phyloP scores from a whole-genome alignment of 2,329 filamentous ascomycete genomes.

The Xylaria sp. region DNA sequence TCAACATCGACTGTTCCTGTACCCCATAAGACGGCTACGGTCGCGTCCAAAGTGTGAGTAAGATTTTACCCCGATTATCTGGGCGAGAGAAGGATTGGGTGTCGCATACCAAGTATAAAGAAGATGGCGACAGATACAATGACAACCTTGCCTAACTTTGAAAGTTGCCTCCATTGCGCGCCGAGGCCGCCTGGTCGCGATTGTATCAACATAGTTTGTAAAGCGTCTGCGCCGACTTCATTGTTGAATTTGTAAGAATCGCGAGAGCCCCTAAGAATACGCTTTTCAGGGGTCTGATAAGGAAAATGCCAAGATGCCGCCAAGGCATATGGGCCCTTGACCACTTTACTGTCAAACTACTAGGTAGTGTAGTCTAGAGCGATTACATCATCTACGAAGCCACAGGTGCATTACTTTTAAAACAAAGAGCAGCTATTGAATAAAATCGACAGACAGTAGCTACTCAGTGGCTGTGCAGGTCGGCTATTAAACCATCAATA shows the following conservation, averaged over 20 bases:
- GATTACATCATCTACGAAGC: neutral
- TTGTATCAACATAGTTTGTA: conserved; percentile 28
- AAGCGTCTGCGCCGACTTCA: neutral
- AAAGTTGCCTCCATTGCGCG: conserved; percentile 34
- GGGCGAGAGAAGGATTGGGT: neutral
- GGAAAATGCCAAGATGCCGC: conserved; percentile 17
- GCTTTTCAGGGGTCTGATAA: conserved; percentile 7
- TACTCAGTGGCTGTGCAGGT: too few relatives aligned
- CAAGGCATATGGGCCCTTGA: neutral
- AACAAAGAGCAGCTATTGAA: too few relatives aligned
- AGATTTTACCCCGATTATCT: neutral
- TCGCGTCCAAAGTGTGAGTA: conserved; percentile 16
- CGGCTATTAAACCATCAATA: too few relatives aligned
- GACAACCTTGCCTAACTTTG: conserved; percentile 26
- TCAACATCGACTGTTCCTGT: conserved; percentile 38
- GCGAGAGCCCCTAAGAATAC: neutral
- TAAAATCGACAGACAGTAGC: too few relatives aligned
- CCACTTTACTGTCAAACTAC: neutral
- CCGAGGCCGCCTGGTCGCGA: conserved; percentile 30
- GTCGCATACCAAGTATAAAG: conserved; percentile 35
- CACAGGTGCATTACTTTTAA: too few relatives aligned
- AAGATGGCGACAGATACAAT: conserved; percentile 19
- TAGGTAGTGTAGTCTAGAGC: neutral
- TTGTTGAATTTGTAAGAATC: conserved; percentile 15
- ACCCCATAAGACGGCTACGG: conserved; percentile 35